phyloP scores from a whole-genome alignment of 1,284 basidiomycete species.

The Pyrrhoderma lamaoense region DNA sequence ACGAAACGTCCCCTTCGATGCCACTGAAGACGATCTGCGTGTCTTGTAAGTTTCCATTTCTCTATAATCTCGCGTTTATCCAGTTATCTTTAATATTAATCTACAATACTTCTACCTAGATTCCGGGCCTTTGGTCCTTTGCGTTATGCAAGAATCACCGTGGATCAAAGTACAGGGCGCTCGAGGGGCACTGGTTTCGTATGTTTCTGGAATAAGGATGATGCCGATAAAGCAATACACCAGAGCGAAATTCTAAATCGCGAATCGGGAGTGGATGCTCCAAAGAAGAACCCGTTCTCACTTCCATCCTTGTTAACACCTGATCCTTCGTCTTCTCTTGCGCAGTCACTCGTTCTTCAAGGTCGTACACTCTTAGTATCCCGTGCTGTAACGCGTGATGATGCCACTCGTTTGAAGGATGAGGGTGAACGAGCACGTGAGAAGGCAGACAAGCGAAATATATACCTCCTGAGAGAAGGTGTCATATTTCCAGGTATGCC shows the following conservation, averaged over 20 bases:
- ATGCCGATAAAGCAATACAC: constrained; percentile 80
- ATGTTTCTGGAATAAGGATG: constrained; percentile 93
- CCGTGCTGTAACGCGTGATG: constrained; percentile 84
- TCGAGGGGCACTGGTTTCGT: constrained; percentile 95
- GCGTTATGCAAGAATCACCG: constrained; percentile 88
- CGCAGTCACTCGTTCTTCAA: constrained; percentile 81
- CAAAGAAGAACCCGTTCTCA: constrained; percentile 77
- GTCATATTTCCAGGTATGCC: constrained; percentile 85
- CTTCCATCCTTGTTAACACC: constrained; percentile 79
- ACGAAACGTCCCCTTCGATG: constrained; percentile 89
- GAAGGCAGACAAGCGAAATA: constrained; percentile 92
- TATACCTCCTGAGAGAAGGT: constrained; percentile 94
- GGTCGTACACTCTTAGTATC: constrained; percentile 90
- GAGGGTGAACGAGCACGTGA: constrained; percentile 78
- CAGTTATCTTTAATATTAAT: not conserved
- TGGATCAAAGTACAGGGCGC: constrained; percentile 75
- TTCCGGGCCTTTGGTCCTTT: constrained; percentile 90
- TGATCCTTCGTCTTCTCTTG: constrained; percentile 87
- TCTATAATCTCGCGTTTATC: too few species aligned
- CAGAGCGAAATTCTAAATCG: constrained; percentile 72
- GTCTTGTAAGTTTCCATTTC: constrained; percentile 48
- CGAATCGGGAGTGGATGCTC: constrained; percentile 41
- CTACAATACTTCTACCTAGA: constrained; percentile 32
- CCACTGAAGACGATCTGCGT: constrained; percentile 86
- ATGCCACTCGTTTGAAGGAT: constrained; percentile 82